A percentile compares a stretch with the other conserved stretches of the same genome.
Conservation (phyloP, 2,329 filamentous ascomycete species). For the Hirsutella minnesotensis region DNA sequence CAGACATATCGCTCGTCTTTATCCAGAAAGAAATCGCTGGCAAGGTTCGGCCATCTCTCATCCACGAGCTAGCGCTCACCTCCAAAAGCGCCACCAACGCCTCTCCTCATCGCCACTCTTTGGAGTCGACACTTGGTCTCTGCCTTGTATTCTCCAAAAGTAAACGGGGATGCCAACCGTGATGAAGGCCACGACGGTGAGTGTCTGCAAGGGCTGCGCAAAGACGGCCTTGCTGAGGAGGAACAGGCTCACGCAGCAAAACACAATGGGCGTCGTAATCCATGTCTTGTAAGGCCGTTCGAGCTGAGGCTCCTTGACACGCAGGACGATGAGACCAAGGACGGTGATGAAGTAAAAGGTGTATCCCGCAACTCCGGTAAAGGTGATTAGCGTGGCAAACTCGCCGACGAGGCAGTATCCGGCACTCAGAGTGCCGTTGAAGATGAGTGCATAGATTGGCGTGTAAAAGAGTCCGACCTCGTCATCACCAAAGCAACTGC, state of each 20-base stretch:
- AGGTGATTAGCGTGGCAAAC: constrained; percentile 84
- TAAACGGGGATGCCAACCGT: constrained; percentile 76
- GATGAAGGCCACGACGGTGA: constrained; percentile 79
- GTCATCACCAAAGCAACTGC: constrained; percentile 59
- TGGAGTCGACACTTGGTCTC: constrained; percentile 36
- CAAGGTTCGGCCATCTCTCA: neutral
- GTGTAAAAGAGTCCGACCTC: constrained; percentile 80
- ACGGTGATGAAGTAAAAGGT: constrained; percentile 96
- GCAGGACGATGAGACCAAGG: constrained; percentile 79
- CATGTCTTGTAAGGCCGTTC: constrained; percentile 90
- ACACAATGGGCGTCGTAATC: constrained; percentile 95
- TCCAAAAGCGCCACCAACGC: constrained; percentile 52
- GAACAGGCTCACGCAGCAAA: constrained; percentile 95
- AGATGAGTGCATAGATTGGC: constrained; percentile 78
- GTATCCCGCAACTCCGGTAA: constrained; percentile 95
- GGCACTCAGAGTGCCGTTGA: constrained; percentile 65
- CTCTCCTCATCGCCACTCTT: constrained; percentile 20
- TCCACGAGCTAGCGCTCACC: constrained; percentile 9
- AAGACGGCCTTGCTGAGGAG: constrained; percentile 81
- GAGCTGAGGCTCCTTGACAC: constrained; percentile 75
- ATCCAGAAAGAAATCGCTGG: neutral
- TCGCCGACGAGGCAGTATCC: constrained; percentile 78
- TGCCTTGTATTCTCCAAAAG: constrained; percentile 68
- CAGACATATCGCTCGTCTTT: neutral
- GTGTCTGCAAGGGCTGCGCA: constrained; percentile 78